phyloP scores from a whole-genome alignment of 2,329 filamentous ascomycete genomes.

The Tolypocladium guangdongense region DNA sequence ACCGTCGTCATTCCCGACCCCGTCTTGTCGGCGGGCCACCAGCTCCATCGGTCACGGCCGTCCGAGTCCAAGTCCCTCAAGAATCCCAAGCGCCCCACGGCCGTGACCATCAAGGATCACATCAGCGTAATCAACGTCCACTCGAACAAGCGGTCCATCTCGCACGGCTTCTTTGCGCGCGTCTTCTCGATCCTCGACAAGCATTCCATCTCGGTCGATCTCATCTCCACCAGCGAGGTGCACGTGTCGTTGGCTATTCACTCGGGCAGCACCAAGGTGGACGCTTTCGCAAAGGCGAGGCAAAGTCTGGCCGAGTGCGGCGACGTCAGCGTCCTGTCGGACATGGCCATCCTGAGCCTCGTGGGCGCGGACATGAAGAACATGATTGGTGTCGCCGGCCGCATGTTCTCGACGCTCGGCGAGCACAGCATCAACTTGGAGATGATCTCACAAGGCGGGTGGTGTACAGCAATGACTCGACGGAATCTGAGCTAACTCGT shows the following conservation, averaged over 20 bases:
- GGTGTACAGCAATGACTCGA: too few species aligned
- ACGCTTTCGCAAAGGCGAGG: constrained; percentile 56
- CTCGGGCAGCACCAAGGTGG: constrained; percentile 54
- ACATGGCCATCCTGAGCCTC: constrained; percentile 92
- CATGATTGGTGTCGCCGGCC: constrained; percentile 86
- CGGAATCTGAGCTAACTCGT: not conserved
- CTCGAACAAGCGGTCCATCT: constrained; percentile 91
- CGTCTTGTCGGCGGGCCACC: constrained; percentile 41
- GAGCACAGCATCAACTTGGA: constrained; percentile 95
- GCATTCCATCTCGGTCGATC: constrained; percentile 80
- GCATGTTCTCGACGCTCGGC: constrained; percentile 90
- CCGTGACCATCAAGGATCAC: constrained; percentile 94
- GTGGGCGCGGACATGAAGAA: constrained; percentile 97
- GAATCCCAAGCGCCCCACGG: constrained; percentile 66
- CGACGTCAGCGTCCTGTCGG: constrained; percentile 77
- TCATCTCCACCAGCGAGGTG: constrained; percentile 93
- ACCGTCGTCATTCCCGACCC: constrained; percentile 76
- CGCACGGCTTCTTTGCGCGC: constrained; percentile 88
- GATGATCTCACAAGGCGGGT: constrained; percentile 94
- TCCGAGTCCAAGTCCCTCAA: constrained; percentile 25
- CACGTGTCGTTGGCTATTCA: constrained; percentile 97
- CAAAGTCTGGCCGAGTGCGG: constrained; percentile 70
- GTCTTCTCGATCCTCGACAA: constrained; percentile 88
- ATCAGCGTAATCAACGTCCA: constrained; percentile 97
- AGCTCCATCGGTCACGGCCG: constrained; percentile 41